Base-by-base conservation (phyloP, 2,329 filamentous ascomycete genomes). In the Penicillium paneum region DNA sequence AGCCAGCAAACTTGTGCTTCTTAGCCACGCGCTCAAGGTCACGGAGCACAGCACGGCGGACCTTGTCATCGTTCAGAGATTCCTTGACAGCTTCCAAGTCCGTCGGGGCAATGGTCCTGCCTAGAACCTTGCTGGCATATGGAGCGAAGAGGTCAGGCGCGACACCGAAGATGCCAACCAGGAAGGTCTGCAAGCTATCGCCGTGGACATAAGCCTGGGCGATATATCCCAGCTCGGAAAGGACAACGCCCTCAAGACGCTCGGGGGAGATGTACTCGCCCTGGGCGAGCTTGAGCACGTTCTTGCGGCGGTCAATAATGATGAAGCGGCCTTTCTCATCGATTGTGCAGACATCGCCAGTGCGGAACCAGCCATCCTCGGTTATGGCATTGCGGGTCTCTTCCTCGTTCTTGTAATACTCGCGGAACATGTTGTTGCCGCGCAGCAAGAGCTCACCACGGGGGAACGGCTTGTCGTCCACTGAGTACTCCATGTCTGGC, bases 231-330 rank as follows among this genome's bases (percentile, higher is more conserved):
- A 86, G 86, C 76, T 88, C 91, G 59, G 89, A 90, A 59, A 95
- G 80, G 73, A 92, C 95, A 34, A 96, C 88, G 72, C 96, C 97
- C 79, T 99, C 94, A 69, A 99, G 90, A 54, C 92, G 90, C 78
- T 99, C 94, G 13, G 94, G 94, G 1, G 92, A 96, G 67, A 99
- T 91, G 76, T 99, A 99, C 78, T 99, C 94, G 72, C 94, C 94
- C 75, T 99, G 94, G 0, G 93, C 87, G 52, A 99, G 84, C 82
- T 99, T 99, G 70, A 99, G 85, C n/a, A 99, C 90, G 76, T 97
- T 97, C 88, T 99, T 99, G 77, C 91, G 88, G 66, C 94, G 91
- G 75, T 99, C 94, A 66, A 99, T 88, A 74, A 99, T 96, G 74
- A 84, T 86, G 79, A 97, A 88, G 57, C 92, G 90, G 58, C 94